Evolutionary conservation across 495 filamentous ascomycete species (phyloP).

Genomic region (Mytilinidion resinicola): DNA sequence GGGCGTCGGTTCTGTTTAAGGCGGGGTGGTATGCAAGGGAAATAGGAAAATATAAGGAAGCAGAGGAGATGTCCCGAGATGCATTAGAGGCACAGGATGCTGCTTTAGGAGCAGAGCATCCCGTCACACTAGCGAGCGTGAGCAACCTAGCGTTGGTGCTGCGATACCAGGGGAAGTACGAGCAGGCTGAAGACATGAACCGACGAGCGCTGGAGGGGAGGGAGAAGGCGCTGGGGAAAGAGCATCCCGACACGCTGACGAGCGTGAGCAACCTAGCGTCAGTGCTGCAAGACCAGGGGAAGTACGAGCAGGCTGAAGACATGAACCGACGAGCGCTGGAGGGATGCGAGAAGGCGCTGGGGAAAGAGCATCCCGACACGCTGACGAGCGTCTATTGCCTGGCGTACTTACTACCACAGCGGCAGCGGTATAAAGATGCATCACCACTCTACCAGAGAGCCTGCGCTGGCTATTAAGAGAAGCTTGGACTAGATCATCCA

Average conservation of each 20-base stretch:
- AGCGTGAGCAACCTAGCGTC: no score
- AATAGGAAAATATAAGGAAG: conserved; percentile 4
- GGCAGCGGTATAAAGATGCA: neutral
- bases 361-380: conserved; percentile 22
- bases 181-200: conserved; percentile 21
- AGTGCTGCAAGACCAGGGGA: conserved; percentile 13
- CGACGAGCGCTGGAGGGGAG: conserved; percentile 7
- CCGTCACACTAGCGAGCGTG: conserved; percentile 4
- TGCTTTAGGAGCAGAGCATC: conserved; percentile 11
- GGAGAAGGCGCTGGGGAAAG: conserved; percentile 13
- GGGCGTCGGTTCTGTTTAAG: conserved; percentile 8
- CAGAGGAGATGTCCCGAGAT: conserved; percentile 2
- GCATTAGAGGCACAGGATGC: conserved; percentile 7
- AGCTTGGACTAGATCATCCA: neutral
- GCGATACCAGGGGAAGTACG: conserved; percentile 17
- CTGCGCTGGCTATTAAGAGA: neutral
- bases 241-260: conserved; percentile 24
- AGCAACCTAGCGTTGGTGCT: no score
- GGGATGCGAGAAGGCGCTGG: conserved; percentile 9
- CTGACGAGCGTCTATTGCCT: conserved; percentile 18
- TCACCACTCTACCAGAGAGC: neutral
- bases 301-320: conserved; percentile 19
- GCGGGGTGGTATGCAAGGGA: neutral
- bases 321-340: conserved; percentile 18
- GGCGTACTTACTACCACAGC: neutral